These are phyloP conservation scores for Botryotinia globosa DNA, from an alignment of 2,329 filamentous ascomycete genomes.

Conservation along the genomic window DNA sequence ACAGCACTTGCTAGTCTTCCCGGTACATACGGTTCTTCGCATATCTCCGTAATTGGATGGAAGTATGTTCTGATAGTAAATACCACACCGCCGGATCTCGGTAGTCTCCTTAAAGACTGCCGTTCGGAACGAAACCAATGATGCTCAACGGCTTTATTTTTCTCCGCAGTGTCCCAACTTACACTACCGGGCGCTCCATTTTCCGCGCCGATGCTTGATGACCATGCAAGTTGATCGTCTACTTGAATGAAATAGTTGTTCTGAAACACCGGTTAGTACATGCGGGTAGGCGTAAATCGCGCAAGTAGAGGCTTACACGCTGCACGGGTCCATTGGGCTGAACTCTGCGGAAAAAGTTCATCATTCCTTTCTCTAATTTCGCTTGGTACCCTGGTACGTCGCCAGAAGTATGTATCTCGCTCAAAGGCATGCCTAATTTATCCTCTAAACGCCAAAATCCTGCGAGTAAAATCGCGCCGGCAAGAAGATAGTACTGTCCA, in stretches of 20 bases:
- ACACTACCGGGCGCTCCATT: constrained; percentile 53
- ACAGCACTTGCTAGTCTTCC: constrained; percentile 74
- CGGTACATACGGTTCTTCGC: constrained; percentile 68
- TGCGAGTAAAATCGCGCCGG: constrained; percentile 70
- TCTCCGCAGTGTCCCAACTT: constrained; percentile 74
- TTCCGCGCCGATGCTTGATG: constrained; percentile 70
- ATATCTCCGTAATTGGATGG: constrained; percentile 55
- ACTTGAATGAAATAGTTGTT: constrained; percentile 91
- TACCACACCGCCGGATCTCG: constrained; percentile 52
- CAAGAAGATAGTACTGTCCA: constrained; percentile 77
- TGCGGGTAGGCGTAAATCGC: constrained; percentile 18
- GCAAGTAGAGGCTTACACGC: constrained; percentile 32
- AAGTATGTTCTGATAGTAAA: constrained; percentile 64
- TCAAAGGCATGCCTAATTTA: constrained; percentile 76
- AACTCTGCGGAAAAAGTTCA: constrained; percentile 73
- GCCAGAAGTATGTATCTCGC: constrained; percentile 75
- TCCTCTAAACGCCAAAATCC: constrained; percentile 83
- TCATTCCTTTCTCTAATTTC: constrained; percentile 75
- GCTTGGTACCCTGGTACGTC: constrained; percentile 69
- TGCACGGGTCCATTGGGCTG: constrained; percentile 62
- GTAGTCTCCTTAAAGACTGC: constrained; percentile 60
- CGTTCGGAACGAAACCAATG: constrained; percentile 72
- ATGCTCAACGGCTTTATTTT: constrained; percentile 67
- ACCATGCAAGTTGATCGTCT: constrained; percentile 75
- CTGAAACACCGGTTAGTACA: constrained; percentile 42